These are phyloP conservation scores for Coniochaeta sp. DNA, from an alignment of 2,329 filamentous ascomycete species.

Conservation along the genomic window DNA sequence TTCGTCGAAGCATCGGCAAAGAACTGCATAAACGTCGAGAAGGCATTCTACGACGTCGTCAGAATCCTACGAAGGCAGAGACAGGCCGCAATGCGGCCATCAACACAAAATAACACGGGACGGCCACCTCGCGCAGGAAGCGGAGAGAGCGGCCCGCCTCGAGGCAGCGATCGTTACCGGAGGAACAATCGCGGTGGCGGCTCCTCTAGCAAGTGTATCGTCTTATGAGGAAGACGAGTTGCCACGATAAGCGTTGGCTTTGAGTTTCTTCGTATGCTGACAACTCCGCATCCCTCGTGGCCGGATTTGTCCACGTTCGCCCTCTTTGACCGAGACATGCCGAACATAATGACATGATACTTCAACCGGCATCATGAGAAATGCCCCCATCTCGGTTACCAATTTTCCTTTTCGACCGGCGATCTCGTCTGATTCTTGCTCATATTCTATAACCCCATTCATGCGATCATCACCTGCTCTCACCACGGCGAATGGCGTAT, in stretches of 20 bases:
- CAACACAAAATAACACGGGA: slow-evolving; percentile 5
- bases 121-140: slow-evolving; percentile 4
- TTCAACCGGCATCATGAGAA: background rate
- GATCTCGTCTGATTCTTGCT: slow-evolving; percentile 14
- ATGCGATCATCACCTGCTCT: slow-evolving; percentile 8
- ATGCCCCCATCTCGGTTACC: slow-evolving; percentile 8
- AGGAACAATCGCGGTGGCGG: slow-evolving; percentile 14
- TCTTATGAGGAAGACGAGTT: slow-evolving; percentile 27
- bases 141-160: slow-evolving; percentile 9
- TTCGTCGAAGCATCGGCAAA: slow-evolving; percentile 97
- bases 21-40: slow-evolving; percentile 97
- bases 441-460: slow-evolving; percentile 14
- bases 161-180: slow-evolving; percentile 20
- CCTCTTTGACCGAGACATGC: background rate
- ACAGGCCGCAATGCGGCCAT: slow-evolving; percentile 15
- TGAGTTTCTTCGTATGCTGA: background rate
- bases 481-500: slow-evolving; percentile 33
- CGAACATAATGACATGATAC: background rate
- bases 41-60: slow-evolving; percentile 97
- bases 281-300: background rate
- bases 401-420: slow-evolving; percentile 17
- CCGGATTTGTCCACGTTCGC: background rate
- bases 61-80: slow-evolving; percentile 66
- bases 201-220: slow-evolving; percentile 26
- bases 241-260: background rate